These are phyloP conservation scores for Dryadomyces quercus-mongolicae DNA, from an alignment of 2,329 filamentous ascomycete genomes.

Conservation along the genomic window DNA sequence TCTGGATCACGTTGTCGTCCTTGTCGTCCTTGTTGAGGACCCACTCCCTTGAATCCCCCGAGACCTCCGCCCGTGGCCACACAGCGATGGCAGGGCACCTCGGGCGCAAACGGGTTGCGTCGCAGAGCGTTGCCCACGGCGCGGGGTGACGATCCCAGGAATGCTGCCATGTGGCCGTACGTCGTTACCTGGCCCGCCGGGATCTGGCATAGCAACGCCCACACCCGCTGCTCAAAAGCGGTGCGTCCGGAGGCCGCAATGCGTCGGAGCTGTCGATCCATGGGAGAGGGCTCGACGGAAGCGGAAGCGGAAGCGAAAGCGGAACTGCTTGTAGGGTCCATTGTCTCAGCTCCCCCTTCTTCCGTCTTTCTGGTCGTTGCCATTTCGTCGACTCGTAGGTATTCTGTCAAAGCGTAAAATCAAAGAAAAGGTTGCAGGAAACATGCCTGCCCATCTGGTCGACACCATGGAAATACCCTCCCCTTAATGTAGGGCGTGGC, in stretches of 20 bases:
- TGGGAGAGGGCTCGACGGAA: neutral
- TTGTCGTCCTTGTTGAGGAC: conserved; percentile 40
- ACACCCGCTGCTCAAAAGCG: conserved; percentile 51
- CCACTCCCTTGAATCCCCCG: conserved; percentile 59
- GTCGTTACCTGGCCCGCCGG: conserved; percentile 65
- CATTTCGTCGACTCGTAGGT: too few species aligned
- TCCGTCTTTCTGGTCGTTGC: too few species aligned
- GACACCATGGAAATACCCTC: too few species aligned
- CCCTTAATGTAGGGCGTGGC: too few species aligned
- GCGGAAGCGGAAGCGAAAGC: too few species aligned
- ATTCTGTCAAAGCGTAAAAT: too few species aligned
- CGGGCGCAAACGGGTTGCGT: conserved; percentile 70
- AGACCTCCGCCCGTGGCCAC: conserved; percentile 61
- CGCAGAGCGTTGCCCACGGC: conserved; percentile 69
- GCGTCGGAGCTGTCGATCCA: conserved; percentile 20
- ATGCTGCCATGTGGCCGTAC: conserved; percentile 58
- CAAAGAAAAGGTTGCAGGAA: too few species aligned
- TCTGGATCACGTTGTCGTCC: conserved; percentile 42
- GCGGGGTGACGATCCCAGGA: conserved; percentile 58
- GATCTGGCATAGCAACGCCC: conserved; percentile 63
- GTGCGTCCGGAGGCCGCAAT: conserved; percentile 34
- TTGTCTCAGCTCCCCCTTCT: too few species aligned
- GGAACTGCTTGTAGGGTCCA: too few species aligned
- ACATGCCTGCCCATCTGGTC: too few species aligned
- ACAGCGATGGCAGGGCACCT: conserved; percentile 71